Evolutionary conservation across 805 yeast genomes (phyloP).

Genomic region (Pichia kluyveri): DNA sequence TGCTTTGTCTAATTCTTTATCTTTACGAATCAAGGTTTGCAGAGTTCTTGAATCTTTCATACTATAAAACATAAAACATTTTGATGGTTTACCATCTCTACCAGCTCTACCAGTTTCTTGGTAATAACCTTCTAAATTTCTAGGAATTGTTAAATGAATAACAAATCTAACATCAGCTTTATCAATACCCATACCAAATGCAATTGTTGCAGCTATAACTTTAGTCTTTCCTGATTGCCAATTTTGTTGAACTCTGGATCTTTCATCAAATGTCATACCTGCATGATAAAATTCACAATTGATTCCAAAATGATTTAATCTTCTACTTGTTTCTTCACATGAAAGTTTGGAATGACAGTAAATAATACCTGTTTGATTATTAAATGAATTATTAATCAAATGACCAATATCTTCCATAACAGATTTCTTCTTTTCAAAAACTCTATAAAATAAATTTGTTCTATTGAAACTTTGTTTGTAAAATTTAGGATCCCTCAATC

Average conservation of each 20-base stretch:
- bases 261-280: conserved; percentile 77
- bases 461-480: conserved; percentile 90
- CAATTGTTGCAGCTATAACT: conserved; percentile 93
- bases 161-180: conserved; percentile 93
- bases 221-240: conserved; percentile 75
- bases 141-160: conserved; percentile 77
- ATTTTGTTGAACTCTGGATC: conserved; percentile 57
- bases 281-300: conserved; percentile 80
- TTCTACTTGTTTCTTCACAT: conserved; percentile 73
- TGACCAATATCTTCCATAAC: conserved; percentile 49
- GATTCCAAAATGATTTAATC: conserved; percentile 52
- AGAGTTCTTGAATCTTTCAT: conserved; percentile 72
- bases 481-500: conserved; percentile 50
- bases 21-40: conserved; percentile 70
- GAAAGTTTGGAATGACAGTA: conserved; percentile 87
- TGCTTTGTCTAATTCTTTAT: conserved; percentile 50
- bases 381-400: conserved; percentile 42
- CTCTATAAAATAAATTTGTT: conserved; percentile 73
- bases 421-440: conserved; percentile 53
- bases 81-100: conserved; percentile 79
- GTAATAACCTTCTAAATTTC: conserved; percentile 91
- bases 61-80: conserved; percentile 75
- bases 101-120: conserved; percentile 99
- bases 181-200: conserved; percentile 99
- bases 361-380: conserved; percentile 70